These are phyloP conservation scores for Strobilomyces echinocephalus DNA, from an alignment of 768 basidiomycete genomes.

Conservation along the genomic window DNA sequence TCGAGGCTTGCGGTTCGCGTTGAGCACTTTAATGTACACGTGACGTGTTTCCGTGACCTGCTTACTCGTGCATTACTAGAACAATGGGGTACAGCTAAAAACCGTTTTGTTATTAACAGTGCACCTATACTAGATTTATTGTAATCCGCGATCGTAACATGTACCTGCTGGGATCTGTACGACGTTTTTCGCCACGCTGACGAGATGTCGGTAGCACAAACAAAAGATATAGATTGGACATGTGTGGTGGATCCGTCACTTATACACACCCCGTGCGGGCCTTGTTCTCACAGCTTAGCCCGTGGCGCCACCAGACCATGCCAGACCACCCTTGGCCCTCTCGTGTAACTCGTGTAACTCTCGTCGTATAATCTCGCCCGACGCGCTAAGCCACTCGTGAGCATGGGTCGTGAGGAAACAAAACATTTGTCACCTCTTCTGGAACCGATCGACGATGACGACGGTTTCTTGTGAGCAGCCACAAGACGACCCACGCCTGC, in stretches of 20 bases:
- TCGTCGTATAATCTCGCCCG: slow-evolving; percentile 83
- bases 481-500: slow-evolving; percentile 64
- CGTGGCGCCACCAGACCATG: slow-evolving; percentile 20
- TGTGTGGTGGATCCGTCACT: neutral
- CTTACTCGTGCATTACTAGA: no score
- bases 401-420: neutral
- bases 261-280: neutral
- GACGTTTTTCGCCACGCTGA: no score
- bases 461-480: slow-evolving; percentile 72
- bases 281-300: slow-evolving; percentile 5
- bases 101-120: no score
- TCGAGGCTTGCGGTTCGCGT: no score
- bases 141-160: no score
- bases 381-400: slow-evolving; percentile 44
- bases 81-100: no score
- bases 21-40: no score
- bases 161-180: no score
- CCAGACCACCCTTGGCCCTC: slow-evolving; percentile 47
- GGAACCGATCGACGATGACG: slow-evolving; percentile 46
- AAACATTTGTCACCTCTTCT: slow-evolving; percentile 23
- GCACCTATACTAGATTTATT: no score
- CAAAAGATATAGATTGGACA: no score
- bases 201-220: neutral
- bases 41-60: no score
- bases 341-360: slow-evolving; percentile 73